Evolutionary conservation across 2,329 filamentous ascomycete genomes (phyloP), one percentile per base, ranked within the genome.

Genomic region (Trichophyton rubrum): DNA sequence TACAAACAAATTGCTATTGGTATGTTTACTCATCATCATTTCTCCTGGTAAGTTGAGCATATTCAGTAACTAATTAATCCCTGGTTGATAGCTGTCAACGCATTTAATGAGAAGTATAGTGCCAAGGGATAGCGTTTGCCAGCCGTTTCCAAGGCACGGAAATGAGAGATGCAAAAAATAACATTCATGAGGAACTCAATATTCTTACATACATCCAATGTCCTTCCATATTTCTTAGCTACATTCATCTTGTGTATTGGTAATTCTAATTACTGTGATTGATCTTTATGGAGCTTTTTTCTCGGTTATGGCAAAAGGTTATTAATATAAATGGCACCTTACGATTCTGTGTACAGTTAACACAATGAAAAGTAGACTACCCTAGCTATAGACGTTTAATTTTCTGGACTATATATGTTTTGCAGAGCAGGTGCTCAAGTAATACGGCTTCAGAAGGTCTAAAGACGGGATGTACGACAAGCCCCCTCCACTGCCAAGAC

Each of bases 41-140:
- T n/a, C 47, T 47, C 8, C 57, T 24, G 3, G 17, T 2, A 40
- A 41, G 33, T 22, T 5, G 15, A n/a, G 15, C 9, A 45, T n/a
- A 5, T 17, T 33, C 27, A 30, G 35, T 30, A 33, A n/a, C 41
- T 30, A 49, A 35, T 20, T 30, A 49, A 35, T 20, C 7, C 9
- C 3, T 17, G 2, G 11, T 49, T 49, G 2, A 43, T 56, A 71
- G 83, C 83, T 64, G 83, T 85, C 35, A 85, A 85, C 75, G 82
- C 83, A 59, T 86, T 84, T 70, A 86, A 86, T 69, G 83, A 85
- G 68, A 82, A 80, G 70, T 85, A 84, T 75, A 85, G 83, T 72
- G 81, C 81, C 17, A 83, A 82, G 71, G 81, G 81, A 62, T 79
- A 69, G 63, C 49, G 9, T 40, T 17, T 33, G 59, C 43, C 20